These are phyloP conservation scores for Urostyla sp. DNA, from an alignment of 73 alveolate species.

Conservation along the genomic window DNA sequence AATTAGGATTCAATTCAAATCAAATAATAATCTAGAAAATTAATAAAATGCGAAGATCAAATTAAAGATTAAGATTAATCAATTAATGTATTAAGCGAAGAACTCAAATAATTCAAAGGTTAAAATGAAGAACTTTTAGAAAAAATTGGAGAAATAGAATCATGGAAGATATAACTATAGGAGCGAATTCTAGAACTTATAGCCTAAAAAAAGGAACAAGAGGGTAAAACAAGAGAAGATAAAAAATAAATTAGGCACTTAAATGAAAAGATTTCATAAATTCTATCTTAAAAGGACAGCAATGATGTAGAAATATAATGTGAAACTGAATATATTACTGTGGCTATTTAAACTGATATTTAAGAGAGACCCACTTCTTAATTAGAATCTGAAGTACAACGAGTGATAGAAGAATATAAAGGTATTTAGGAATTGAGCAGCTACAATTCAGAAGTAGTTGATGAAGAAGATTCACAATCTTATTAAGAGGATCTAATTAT, in stretches of 20 bases:
- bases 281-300: too few relatives aligned
- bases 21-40: not conserved
- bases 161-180: slow-evolving; percentile 30
- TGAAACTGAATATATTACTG: too few relatives aligned
- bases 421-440: too few relatives aligned
- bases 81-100: not conserved
- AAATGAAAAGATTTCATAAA: too few relatives aligned
- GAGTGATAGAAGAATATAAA: too few relatives aligned
- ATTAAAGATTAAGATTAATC: slow-evolving; percentile 33
- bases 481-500: too few relatives aligned
- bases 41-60: slow-evolving; percentile 20
- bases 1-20: not conserved
- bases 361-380: too few relatives aligned
- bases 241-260: not conserved
- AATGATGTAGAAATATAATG: too few relatives aligned
- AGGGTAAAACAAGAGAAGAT: not conserved
- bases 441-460: too few relatives aligned
- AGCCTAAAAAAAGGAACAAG: not conserved
- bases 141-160: slow-evolving; percentile 15
- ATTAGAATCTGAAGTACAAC: too few relatives aligned
- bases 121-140: slow-evolving; percentile 32
- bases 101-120: not conserved
- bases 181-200: slow-evolving; percentile 23
- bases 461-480: too few relatives aligned
- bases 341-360: too few relatives aligned